Conservation (phyloP, 2,329 filamentous ascomycete species). For the Claviceps quebecensis region DNA sequence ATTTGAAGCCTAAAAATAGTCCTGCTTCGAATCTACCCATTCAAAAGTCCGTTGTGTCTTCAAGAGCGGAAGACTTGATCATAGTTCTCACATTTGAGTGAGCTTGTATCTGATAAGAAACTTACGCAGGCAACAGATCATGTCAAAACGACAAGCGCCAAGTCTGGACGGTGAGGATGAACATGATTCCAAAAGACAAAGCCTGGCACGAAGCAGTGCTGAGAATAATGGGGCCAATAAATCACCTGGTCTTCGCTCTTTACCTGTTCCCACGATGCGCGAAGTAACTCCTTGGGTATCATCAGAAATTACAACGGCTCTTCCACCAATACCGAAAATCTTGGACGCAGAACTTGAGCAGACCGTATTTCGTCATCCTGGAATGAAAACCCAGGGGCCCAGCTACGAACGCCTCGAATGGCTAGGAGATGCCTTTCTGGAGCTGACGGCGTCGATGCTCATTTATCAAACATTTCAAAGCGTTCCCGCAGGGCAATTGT, state of each 20-base stretch:
- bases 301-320: conserved; percentile 29
- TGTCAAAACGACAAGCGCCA: conserved; percentile 2
- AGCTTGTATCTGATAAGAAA: background rate
- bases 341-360: conserved; percentile 43
- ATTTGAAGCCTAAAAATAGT: background rate
- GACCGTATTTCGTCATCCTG: conserved; percentile 54
- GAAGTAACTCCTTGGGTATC: conserved; percentile 33
- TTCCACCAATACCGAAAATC: conserved; percentile 49
- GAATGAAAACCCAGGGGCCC: conserved; percentile 17
- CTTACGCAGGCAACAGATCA: background rate
- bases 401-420: conserved; percentile 77
- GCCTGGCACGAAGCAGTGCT: background rate
- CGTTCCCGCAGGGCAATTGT: conserved; percentile 52
- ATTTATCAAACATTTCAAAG: conserved; percentile 59
- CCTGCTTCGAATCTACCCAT: background rate
- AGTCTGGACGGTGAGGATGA: background rate
- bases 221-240: background rate
- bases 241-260: background rate
- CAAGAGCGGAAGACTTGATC: background rate
- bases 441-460: conserved; percentile 60
- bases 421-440: conserved; percentile 75
- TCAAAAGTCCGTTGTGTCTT: background rate
- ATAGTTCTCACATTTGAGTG: background rate
- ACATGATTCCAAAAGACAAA: conserved; percentile 6
- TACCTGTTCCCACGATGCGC: conserved; percentile 6